These are phyloP conservation scores for Pseudopediastrum boryanum DNA, from an alignment of 139 green algal genomes.

Conservation along the genomic window DNA sequence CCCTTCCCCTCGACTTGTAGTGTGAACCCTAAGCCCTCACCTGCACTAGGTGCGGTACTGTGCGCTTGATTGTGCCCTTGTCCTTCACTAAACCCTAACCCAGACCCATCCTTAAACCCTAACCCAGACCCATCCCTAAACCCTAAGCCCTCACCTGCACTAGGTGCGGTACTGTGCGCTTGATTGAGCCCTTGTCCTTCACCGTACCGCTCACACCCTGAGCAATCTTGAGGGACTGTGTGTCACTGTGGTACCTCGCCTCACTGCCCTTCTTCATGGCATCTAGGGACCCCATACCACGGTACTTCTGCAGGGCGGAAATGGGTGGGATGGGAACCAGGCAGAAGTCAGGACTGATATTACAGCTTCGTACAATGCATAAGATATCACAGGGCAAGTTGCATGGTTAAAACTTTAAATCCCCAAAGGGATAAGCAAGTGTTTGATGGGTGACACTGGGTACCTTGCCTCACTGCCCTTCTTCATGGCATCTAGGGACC, in stretches of 20 bases:
- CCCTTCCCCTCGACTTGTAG: too few relatives aligned
- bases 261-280: slow-evolving; percentile 97
- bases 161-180: slow-evolving; percentile 58
- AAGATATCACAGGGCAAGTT: too few relatives aligned
- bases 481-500: slow-evolving; percentile 94
- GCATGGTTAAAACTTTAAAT: slow-evolving; percentile 1
- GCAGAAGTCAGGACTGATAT: not conserved
- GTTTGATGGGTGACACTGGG: too few relatives aligned
- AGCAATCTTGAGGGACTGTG: slow-evolving; percentile 93
- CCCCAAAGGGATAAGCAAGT: too few relatives aligned
- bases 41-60: slow-evolving; percentile 72
- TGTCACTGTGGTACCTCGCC: slow-evolving; percentile 91
- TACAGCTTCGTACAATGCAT: not conserved
- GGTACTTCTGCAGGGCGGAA: slow-evolving; percentile 74
- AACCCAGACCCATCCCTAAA: too few relatives aligned
- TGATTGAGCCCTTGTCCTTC: slow-evolving; percentile 91
- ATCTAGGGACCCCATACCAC: slow-evolving; percentile 96
- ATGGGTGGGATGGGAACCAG: not conserved
- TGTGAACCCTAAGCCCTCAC: too few relatives aligned
- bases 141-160: too few relatives aligned
- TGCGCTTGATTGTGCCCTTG: slow-evolving; percentile 86
- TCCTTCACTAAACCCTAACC: too few relatives aligned
- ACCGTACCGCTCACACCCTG: slow-evolving; percentile 96
- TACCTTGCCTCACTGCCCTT: slow-evolving; percentile 96
- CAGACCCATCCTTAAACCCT: too few relatives aligned